Evolutionary conservation across 352 stramenopile genomes (phyloP), one percentile per base, ranked within the genome.

Genomic region (Globisporangium iwayamae): DNA sequence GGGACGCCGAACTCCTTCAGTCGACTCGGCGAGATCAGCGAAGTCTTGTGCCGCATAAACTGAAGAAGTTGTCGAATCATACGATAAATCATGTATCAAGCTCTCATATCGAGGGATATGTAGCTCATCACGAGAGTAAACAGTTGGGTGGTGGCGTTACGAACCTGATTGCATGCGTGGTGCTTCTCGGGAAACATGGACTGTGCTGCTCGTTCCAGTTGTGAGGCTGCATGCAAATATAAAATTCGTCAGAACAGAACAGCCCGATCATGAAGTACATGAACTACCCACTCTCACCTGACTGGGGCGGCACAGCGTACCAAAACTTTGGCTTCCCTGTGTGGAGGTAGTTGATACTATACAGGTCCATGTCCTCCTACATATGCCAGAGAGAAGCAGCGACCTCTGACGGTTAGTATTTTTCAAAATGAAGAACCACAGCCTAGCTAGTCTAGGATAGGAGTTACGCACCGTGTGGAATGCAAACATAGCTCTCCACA

Each of bases 341-440:
- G 77, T 98, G 93, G 11, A 98, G 46, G 68, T 97, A 98, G 74
- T 98, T 98, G 69, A 98, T 97, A 51, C 87, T 97, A 73, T 91
- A 97, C 7, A 98, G 69, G 66, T 98, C 93, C 78, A 98, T 96
- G 66, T 98, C 93, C 72, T 98, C 93, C 83, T 91, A 46, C 39
- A 50, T 18, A 48, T 20, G 5, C 2, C 18, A 48, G 5, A 48
- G 36, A 16, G 13, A 14, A 41, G 9, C 10, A 41, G 1, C 13
- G 13, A 55, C 25, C 48, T 28, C 45, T 51, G 45, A 14, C 32
- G 32, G 32, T 36, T 11, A 41, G 36, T 16, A 41, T 36, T 36
- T 36, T 8, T 36, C 32, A 4, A 36, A 36, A 36, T 36, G n/a
- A 41, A 41, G 8, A 51, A 51, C n/a, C 45, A 51, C n/a, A 13